Evolutionary conservation across 2,329 filamentous ascomycete species (phyloP).

Genomic region (Plenodomus biglobosus): DNA sequence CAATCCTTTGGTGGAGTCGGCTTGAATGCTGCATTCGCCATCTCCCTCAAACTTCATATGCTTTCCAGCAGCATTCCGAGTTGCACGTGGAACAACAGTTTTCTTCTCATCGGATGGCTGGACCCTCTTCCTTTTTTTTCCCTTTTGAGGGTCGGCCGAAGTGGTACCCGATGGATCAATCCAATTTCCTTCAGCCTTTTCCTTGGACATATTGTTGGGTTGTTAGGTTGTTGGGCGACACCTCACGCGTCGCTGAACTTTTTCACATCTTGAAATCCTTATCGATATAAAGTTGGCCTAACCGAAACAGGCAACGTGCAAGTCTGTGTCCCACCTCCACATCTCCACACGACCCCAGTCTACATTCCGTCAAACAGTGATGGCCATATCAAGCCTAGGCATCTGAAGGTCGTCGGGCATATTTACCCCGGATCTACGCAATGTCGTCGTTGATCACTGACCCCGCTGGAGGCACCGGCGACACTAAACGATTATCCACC

Average conservation of each 20-base stretch:
- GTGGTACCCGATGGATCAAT: neutral
- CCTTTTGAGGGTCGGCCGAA: constrained; percentile 16
- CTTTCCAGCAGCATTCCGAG: constrained; percentile 7
- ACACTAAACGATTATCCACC: constrained; percentile 21
- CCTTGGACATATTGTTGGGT: constrained; percentile 17
- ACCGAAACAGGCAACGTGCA: constrained; percentile 1
- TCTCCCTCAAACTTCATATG: constrained; percentile 17
- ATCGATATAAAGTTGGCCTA: constrained; percentile 28
- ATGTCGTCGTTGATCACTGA: constrained; percentile 11
- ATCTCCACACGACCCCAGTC: constrained; percentile 1
- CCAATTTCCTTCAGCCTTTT: constrained; percentile 6
- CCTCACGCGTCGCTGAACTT: constrained; percentile 14
- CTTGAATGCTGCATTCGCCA: constrained; percentile 4
- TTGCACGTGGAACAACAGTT: neutral
- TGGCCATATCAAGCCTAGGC: neutral
- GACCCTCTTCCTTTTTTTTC: constrained; percentile 40
- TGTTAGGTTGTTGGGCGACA: constrained; percentile 5
- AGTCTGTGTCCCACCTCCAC: neutral
- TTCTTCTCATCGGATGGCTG: constrained; percentile 12
- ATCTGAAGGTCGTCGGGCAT: neutral
- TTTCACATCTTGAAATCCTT: constrained; percentile 20
- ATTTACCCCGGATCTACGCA: constrained; percentile 4
- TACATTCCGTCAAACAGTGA: neutral
- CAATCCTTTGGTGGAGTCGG: neutral
- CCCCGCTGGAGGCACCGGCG: constrained; percentile 18